phyloP scores from a whole-genome alignment of 768 basidiomycete species.

The Glaciozyma antarctica region DNA sequence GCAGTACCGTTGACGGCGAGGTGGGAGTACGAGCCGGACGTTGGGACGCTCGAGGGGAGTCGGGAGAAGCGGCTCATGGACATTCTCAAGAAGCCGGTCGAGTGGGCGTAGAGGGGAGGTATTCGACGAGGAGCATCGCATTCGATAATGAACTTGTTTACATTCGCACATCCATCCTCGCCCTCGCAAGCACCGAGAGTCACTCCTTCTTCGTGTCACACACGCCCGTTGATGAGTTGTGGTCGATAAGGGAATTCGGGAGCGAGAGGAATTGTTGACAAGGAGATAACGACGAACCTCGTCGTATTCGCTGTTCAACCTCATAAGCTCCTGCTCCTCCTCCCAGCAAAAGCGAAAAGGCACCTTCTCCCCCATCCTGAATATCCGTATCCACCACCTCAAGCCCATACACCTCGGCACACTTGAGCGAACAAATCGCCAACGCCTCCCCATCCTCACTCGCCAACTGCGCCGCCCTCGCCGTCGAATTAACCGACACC shows the following conservation, averaged over 20 bases:
- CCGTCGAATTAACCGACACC: constrained; percentile 30
- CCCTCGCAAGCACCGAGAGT: no score
- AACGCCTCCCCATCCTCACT: constrained; percentile 13
- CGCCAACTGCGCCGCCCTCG: constrained; percentile 24
- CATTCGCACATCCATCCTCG: no score
- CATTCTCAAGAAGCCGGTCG: constrained; percentile 53
- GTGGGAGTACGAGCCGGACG: constrained; percentile 79
- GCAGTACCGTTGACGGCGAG: constrained; percentile 66
- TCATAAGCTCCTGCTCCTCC: neutral
- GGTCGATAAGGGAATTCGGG: constrained; percentile 1
- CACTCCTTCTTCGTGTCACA: no score
- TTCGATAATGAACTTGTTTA: no score
- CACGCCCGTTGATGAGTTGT: neutral
- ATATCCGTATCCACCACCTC: constrained; percentile 29
- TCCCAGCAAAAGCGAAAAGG: neutral
- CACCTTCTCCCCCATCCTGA: constrained; percentile 30
- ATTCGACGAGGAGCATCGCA: no score
- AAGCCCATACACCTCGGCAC: constrained; percentile 32
- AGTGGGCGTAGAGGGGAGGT: constrained; percentile 47
- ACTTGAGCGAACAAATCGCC: constrained; percentile 32
- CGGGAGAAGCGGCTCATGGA: constrained; percentile 58
- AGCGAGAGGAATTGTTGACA: neutral
- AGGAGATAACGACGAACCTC: constrained; percentile 21
- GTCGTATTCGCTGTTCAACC: constrained; percentile 26
- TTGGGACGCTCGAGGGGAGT: constrained; percentile 55